Evolutionary conservation across 495 filamentous ascomycete species (phyloP).

Genomic region (Xylaria grammica): DNA sequence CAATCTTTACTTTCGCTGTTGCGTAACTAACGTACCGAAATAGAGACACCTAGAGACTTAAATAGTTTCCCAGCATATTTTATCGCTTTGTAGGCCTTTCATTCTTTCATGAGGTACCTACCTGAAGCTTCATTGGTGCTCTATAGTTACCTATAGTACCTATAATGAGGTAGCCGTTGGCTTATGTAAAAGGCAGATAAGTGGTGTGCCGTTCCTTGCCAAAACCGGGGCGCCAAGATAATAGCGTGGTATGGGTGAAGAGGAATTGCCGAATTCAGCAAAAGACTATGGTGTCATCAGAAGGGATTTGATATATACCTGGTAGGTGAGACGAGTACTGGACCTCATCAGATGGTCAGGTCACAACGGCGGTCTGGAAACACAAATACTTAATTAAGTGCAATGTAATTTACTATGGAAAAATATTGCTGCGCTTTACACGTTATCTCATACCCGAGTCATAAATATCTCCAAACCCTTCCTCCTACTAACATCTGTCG

Average conservation of each 20-base stretch:
- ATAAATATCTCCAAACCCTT: not conserved
- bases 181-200: no score
- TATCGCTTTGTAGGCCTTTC: no score
- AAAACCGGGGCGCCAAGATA: no score
- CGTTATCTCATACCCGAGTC: slow-evolving; percentile 1
- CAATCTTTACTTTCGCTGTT: no score
- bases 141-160: no score
- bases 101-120: no score
- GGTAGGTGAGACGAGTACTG: not conserved
- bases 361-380: not conserved
- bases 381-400: not conserved
- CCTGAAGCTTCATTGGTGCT: no score
- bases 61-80: no score
- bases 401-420: not conserved
- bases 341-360: not conserved
- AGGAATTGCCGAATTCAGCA: slow-evolving; percentile 13
- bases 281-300: not conserved
- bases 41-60: no score
- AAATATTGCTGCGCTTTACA: not conserved
- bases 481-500: not conserved
- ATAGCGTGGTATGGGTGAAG: not conserved
- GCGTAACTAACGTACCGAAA: no score
- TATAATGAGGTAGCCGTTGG: no score
- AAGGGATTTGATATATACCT: not conserved
- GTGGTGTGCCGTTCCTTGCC: no score